These are phyloP conservation scores for Candida broadrunensis DNA, from an alignment of 805 yeast species.

Conservation along the genomic window DNA sequence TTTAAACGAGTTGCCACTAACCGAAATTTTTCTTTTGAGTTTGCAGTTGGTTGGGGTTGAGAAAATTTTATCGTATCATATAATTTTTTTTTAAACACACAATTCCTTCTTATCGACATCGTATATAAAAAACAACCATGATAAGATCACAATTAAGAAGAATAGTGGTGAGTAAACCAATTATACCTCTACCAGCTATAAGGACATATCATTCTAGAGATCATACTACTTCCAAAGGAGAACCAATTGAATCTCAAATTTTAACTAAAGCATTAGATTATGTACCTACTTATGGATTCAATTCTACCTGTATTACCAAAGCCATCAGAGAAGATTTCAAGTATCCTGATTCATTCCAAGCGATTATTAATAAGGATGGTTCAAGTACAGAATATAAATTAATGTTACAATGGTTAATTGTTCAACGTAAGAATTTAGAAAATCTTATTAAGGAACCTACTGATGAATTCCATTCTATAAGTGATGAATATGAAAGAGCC, in stretches of 20 bases:
- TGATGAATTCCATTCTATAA: conserved; percentile 24
- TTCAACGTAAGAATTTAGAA: conserved; percentile 36
- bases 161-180: background rate
- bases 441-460: conserved; percentile 23
- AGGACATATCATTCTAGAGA: conserved; percentile 32
- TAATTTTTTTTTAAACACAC: background rate
- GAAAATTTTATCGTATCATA: background rate
- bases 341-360: conserved; percentile 50
- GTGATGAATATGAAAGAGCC: conserved; percentile 41
- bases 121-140: background rate
- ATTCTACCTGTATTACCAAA: conserved; percentile 42
- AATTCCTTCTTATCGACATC: too few species aligned
- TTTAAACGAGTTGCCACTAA: conserved; percentile 3
- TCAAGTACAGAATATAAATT: conserved; percentile 53
- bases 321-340: conserved; percentile 47
- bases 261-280: conserved; percentile 31
- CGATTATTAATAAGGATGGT: conserved; percentile 38
- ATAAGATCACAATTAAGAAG: background rate
- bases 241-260: conserved; percentile 40
- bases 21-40: background rate
- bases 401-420: conserved; percentile 50
- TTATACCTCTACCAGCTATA: background rate
- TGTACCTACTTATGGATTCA: conserved; percentile 55
- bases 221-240: conserved; percentile 28
- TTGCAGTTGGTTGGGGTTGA: background rate